Percentiles rank a stretch among this genome's conserved stretches.
These are phyloP conservation scores for Septoria linicola DNA, from an alignment of 2,329 filamentous ascomycete species.

Conservation along the genomic window DNA sequence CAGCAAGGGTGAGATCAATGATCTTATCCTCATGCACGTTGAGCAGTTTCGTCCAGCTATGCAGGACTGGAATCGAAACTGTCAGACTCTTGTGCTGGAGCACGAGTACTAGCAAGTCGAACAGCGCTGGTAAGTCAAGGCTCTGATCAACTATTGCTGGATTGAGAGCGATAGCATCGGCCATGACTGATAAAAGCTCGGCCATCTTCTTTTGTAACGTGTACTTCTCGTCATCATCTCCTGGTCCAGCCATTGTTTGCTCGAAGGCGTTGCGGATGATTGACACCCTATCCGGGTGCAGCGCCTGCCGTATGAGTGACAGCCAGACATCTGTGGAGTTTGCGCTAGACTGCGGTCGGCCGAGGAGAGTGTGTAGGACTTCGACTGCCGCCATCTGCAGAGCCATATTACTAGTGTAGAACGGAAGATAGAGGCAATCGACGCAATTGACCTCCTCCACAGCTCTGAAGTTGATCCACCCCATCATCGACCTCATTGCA, in stretches of 20 bases:
- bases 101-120: conserved; percentile 75
- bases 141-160: conserved; percentile 59
- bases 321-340: conserved; percentile 59
- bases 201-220: conserved; percentile 89
- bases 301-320: conserved; percentile 30
- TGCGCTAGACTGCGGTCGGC: conserved; percentile 55
- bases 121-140: conserved; percentile 69
- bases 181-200: conserved; percentile 85
- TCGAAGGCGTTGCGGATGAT: conserved; percentile 36
- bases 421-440: conserved; percentile 66
- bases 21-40: conserved; percentile 67
- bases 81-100: conserved; percentile 83
- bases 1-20: conserved; percentile 58
- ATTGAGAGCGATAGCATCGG: conserved; percentile 78
- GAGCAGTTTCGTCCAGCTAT: conserved; percentile 84
- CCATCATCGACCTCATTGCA: conserved; percentile 74
- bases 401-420: conserved; percentile 67
- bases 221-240: conserved; percentile 89
- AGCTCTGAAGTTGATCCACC: conserved; percentile 84
- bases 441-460: conserved; percentile 71
- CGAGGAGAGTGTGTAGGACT: conserved; percentile 41
- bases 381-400: conserved; percentile 66
- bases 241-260: conserved; percentile 42
- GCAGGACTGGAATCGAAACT: conserved; percentile 87
- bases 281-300: conserved; percentile 33